Conservation (phyloP, 164 flowering plant species). For the Sextonia rubra region DNA sequence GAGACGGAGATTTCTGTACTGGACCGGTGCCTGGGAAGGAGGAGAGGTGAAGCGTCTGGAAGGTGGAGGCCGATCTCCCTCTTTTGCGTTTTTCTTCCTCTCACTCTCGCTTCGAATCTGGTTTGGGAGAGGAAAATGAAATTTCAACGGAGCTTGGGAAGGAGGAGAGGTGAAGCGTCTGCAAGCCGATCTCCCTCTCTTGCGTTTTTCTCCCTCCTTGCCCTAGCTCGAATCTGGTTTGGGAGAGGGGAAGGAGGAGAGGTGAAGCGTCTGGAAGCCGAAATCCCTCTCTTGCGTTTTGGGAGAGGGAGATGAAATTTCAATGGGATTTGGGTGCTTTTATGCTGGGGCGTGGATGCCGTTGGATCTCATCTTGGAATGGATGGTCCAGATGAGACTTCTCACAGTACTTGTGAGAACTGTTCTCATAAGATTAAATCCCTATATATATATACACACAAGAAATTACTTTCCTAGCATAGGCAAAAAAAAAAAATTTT, state of each 20-base stretch:
- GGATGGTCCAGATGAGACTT: too few relatives aligned
- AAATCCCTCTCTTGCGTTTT: not conserved
- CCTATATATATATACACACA: too few relatives aligned
- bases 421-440: too few relatives aligned
- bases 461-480: too few relatives aligned
- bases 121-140: not conserved
- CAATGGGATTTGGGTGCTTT: not conserved
- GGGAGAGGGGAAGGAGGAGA: not conserved
- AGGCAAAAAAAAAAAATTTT: too few relatives aligned
- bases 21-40: too few relatives aligned
- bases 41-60: not conserved
- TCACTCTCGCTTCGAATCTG: not conserved
- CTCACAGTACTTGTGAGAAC: too few relatives aligned
- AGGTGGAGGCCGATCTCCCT: not conserved
- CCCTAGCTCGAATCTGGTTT: too few relatives aligned
- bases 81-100: not conserved
- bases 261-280: not conserved
- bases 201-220: too few relatives aligned
- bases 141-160: not conserved
- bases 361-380: too few relatives aligned
- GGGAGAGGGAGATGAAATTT: not conserved
- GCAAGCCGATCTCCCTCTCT: not conserved
- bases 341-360: too few relatives aligned
- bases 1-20: not conserved
- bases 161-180: not conserved